Evolutionary conservation across 2,329 filamentous ascomycete genomes (phyloP), one percentile per base, ranked within the genome.

Genomic region (Exserohilum turcica): DNA sequence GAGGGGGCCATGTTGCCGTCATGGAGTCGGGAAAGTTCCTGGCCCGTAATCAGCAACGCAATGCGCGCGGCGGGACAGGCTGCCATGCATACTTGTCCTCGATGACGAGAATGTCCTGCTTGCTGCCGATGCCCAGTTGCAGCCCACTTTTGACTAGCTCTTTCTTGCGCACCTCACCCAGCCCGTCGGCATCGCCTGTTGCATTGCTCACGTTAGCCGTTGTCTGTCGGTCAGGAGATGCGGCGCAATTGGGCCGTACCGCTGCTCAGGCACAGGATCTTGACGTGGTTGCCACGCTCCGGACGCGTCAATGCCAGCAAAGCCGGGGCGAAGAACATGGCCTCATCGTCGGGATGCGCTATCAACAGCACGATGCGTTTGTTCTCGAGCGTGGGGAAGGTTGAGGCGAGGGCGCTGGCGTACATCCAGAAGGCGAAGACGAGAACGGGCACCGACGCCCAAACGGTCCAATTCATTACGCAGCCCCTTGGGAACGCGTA

Each of bases 271-370:
- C 94, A 99, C 50, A 97, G 78, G 59, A 99, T 96, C 77, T 95
- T 94, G 70, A 99, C 83, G 71, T 95, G 91, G 76, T 99, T 97
- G 3, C 90, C 89, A 16, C 88, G 81, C 54, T 87, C 85, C 3
- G 91, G 91, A 12, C 84, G 81, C 15, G 92, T 93, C 52, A 99
- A 83, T n/a, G 90, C 86, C 65, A 95, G 82, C 12, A 97, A 81
- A 0, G 91, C 90, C 0, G 94, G 94, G 59, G 92, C 86, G 77
- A 99, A 99, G 82, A 99, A 99, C 94, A 99, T 99, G 74, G 93
- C 94, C 79, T 99, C 94, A 70, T 99, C 94, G 76, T 99, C 94
- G 0, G 94, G 94, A 77, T 99, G 94, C 18, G 94, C 94, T 68
- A 99, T 97, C 49, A 99, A 81, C 48, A 99, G 84, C 72, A 90